Base-by-base conservation (phyloP, 495 filamentous ascomycete species). In the Talaromyces thailandensis region DNA sequence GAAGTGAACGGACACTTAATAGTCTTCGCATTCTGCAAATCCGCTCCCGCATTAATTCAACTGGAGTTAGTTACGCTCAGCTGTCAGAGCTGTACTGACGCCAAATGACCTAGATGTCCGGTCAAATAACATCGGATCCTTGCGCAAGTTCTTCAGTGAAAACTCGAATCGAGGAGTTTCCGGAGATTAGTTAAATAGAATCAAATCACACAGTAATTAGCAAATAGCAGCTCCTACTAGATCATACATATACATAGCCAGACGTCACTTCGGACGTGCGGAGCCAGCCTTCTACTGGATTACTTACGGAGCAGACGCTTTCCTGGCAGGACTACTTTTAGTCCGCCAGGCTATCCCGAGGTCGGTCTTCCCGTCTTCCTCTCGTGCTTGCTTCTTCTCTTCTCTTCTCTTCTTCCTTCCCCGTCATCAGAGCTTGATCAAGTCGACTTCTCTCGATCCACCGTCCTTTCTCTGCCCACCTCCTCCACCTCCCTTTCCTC, bases 331-430 rank as follows among this genome's bases (percentile, higher is more conserved):
- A 16, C 12, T 43, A 16, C 37, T 43, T 43, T 21, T 57, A 35
- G 55, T 57, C 24, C 26, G 45, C 67, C 65, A 67, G 40, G 58
- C 62, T 55, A 55, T 55, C 51, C 51, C 51, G 51, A 55, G 51
- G 59, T 61, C 70, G 60, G 67, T 63, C 64, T 71, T 67, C 69
- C 64, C 63, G 64, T 55, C 51, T 65, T 65, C 29, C 35, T 40
- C 35, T 40, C 35, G 31, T 35, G 9, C 32, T 29, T n/a, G 28
- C 28, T 29, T 29, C 28, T n/a, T n/a, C n/a, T n/a, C n/a, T 63
- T 72, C 71, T 70, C 66, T 61, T 67, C 64, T 65, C 68, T 71
- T 71, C 73, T 66, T 66, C 71, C 74, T 70, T 68, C 67, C 65
- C 67, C 67, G 62, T 69, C 67, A 61, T 31, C 50, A 52, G 60